Base-by-base conservation (phyloP, 2,329 filamentous ascomycete genomes). In the Xylariaceae sp. region DNA sequence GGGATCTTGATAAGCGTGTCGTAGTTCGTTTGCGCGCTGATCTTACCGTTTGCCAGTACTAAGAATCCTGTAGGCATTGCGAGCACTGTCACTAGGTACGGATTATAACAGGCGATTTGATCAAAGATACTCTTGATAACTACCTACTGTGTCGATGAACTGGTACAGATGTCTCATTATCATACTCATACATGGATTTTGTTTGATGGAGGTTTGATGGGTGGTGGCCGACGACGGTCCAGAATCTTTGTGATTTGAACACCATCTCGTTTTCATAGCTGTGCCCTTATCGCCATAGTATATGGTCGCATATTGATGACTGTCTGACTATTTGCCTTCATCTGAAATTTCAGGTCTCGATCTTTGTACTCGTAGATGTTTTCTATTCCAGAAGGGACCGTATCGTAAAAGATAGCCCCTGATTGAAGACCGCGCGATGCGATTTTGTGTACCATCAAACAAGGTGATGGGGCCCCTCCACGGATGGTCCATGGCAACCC, bases 361-460 rank as follows among this genome's bases (percentile, higher is more conserved):
- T 10, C 6, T 15, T 37, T 41, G 6, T 11, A 23, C 17, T 13
- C 30, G 50, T 9, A 45, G 47, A 41, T n/a, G 17, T 10, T 41
- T 53, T 49, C 53, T 15, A 6, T 50, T 13, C 52, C 11, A 18
- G 30, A 57, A 51, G 23, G 30, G 9, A 37, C 18, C 11, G 35
- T 18, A 18, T 30, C 3, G 23, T 47, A 39, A 51, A 57, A 53
- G 7, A 37, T 53, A 13, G 15, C 37, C 13, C 37, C 37, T 41
- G 9, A 41, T 41, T 41, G 13, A 41, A 53, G 45, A 47, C 35
- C 45, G 45, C 53, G 53, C 58, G 47, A 56, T 47, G 44, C 51
- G 15, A 15, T 9, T 53, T 30, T 30, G 23, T 30, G 23, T 30
- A 30, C 5, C 23, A 30, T 5, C 23, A 1, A 30, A 30, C 17